A percentile compares a stretch with the other conserved stretches of the same genome.
phyloP scores from a whole-genome alignment of 768 basidiomycete genomes.

The Russula sp. region DNA sequence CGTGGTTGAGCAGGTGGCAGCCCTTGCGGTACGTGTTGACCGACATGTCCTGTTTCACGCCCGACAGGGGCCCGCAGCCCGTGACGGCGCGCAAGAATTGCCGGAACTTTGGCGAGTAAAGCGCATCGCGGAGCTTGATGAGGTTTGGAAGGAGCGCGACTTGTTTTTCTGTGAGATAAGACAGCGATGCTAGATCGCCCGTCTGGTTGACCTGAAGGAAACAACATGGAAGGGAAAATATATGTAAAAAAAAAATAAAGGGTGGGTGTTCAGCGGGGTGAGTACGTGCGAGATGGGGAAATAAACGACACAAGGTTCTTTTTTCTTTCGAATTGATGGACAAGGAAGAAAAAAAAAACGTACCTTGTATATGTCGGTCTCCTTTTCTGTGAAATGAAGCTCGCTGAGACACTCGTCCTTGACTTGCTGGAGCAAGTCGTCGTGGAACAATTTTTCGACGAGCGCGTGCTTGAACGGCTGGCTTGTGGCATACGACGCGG shows the following conservation, averaged over 20 bases:
- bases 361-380: conserved; percentile 98
- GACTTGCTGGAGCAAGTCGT: conserved; percentile 71
- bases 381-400: conserved; percentile 84
- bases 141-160: conserved; percentile 75
- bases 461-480: conserved; percentile 80
- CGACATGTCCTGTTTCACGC: conserved; percentile 91
- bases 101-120: conserved; percentile 83
- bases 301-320: no score
- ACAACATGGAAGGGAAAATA: no score
- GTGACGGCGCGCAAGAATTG: conserved; percentile 80
- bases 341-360: conserved; percentile 9
- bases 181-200: conserved; percentile 90
- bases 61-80: conserved; percentile 87
- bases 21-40: conserved; percentile 88
- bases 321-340: no score
- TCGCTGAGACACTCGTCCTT: conserved; percentile 79
- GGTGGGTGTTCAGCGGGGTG: not conserved
- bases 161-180: conserved; percentile 74
- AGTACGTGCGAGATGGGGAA: no score
- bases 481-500: conserved; percentile 48
- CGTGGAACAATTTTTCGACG: conserved; percentile 76
- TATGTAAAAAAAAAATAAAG: not conserved
- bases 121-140: conserved; percentile 78
- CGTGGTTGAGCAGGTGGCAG: conserved; percentile 94
- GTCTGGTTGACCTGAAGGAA: conserved; percentile 83